Conservation (phyloP, 2,329 filamentous ascomycete species). For the Talaromyces sp. region DNA sequence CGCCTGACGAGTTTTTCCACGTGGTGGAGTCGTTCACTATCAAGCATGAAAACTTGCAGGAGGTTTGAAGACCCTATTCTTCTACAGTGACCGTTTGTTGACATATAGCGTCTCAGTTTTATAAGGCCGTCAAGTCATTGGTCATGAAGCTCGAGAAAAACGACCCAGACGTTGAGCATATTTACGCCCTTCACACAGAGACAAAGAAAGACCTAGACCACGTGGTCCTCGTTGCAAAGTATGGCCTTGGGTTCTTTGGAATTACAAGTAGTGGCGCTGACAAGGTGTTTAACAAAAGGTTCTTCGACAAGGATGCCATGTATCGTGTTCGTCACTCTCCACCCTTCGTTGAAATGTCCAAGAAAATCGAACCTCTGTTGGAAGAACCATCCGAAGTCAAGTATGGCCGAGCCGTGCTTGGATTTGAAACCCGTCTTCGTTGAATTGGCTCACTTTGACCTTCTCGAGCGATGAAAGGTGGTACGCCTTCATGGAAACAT, state of each 20-base stretch:
- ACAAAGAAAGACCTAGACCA: background rate
- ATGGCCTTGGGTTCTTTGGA: background rate
- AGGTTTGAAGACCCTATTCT: background rate
- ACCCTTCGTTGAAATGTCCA: background rate
- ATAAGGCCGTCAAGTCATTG: background rate
- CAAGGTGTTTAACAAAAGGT: background rate
- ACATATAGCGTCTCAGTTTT: background rate
- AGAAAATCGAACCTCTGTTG: background rate
- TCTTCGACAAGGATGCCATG: background rate
- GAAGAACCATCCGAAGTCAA: background rate
- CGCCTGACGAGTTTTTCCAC: background rate
- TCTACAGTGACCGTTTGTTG: background rate
- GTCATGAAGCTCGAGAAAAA: background rate
- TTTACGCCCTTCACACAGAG: background rate
- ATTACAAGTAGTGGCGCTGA: background rate
- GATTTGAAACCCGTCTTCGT: conserved; percentile 43
- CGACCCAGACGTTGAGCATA: background rate
- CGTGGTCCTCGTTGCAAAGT: background rate
- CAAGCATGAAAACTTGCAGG: background rate
- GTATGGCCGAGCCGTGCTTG: background rate
- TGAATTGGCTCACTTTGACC: background rate
- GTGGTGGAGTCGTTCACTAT: background rate
- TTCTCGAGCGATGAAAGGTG: background rate
- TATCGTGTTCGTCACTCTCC: background rate
- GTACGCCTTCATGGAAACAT: background rate